A percentile compares a stretch with the other conserved stretches of the same genome.
phyloP scores from a whole-genome alignment of 192 early-diverging fungal genomes.

The Entophlyctis luteolus region DNA sequence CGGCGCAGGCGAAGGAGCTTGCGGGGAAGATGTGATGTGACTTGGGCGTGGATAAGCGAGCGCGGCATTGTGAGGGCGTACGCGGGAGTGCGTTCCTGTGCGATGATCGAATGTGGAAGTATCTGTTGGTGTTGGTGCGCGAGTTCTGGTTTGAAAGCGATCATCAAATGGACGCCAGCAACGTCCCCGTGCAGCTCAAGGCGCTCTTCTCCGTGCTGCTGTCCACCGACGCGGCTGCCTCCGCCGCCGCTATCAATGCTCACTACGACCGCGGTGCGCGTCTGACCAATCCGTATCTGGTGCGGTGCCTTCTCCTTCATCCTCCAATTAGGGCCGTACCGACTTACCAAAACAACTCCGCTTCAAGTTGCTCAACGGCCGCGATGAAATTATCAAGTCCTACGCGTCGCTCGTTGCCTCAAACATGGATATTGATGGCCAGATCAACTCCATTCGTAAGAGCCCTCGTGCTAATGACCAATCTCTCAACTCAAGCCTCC shows the following conservation, averaged over 20 bases:
- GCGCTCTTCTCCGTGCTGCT: slow-evolving; percentile 14
- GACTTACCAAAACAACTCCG: background rate
- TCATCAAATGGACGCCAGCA: slow-evolving; percentile 18
- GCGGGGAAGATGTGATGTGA: slow-evolving; percentile 19
- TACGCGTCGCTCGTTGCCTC: slow-evolving; percentile 36
- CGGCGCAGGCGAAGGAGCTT: slow-evolving; percentile 29
- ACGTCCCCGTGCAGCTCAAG: slow-evolving; percentile 10
- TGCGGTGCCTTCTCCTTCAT: slow-evolving; percentile 4
- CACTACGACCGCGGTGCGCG: slow-evolving; percentile 31
- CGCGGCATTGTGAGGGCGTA: background rate
- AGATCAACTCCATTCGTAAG: slow-evolving; percentile 33
- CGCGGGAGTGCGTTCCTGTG: background rate
- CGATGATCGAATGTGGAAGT: no score
- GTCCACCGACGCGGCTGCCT: background rate
- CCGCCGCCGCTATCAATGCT: slow-evolving; percentile 18
- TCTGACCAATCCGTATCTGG: slow-evolving; percentile 48
- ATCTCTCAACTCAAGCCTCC: background rate
- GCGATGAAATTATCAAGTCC: slow-evolving; percentile 43
- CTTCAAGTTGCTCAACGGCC: slow-evolving; percentile 30
- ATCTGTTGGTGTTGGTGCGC: no score
- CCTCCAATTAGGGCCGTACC: background rate
- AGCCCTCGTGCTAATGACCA: background rate
- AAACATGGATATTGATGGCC: slow-evolving; percentile 38
- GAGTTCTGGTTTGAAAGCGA: background rate
- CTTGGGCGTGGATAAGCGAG: no score